Evolutionary conservation across 1,139 yeast species (phyloP).

Genomic region (Pichia inconspicua): DNA sequence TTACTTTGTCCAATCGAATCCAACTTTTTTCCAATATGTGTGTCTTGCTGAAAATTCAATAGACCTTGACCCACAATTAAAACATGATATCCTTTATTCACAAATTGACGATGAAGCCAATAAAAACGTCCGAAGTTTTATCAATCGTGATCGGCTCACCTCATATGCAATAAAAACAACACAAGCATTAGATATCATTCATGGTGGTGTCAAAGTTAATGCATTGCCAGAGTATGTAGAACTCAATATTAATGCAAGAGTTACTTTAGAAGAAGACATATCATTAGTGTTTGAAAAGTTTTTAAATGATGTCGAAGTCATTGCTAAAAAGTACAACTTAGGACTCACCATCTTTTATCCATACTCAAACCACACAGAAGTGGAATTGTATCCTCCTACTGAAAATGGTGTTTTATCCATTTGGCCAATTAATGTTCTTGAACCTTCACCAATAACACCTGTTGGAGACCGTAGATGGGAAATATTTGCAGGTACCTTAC

Average conservation of each 20-base stretch:
- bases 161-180: conserved; percentile 51
- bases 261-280: conserved; percentile 32
- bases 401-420: conserved; percentile 42
- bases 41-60: conserved; percentile 38
- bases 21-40: conserved; percentile 35
- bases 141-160: conserved; percentile 24
- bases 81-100: conserved; percentile 33
- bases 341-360: conserved; percentile 33
- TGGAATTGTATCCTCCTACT: conserved; percentile 30
- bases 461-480: conserved; percentile 37
- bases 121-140: conserved; percentile 30
- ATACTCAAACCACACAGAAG: conserved; percentile 25
- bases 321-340: conserved; percentile 40
- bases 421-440: conserved; percentile 28
- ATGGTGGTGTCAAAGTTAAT: conserved; percentile 66
- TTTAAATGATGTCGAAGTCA: conserved; percentile 26
- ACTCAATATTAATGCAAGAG: conserved; percentile 30
- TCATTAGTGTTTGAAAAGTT: conserved; percentile 24
- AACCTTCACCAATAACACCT: conserved; percentile 46
- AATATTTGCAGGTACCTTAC: conserved; percentile 38
- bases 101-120: conserved; percentile 34
- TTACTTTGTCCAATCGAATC: conserved; percentile 35
- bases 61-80: conserved; percentile 29
- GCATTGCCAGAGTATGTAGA: conserved; percentile 67
- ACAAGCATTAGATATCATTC: conserved; percentile 59